These are phyloP conservation scores for Fusarium graminum DNA, from an alignment of 2,329 filamentous ascomycete genomes.

Conservation along the genomic window DNA sequence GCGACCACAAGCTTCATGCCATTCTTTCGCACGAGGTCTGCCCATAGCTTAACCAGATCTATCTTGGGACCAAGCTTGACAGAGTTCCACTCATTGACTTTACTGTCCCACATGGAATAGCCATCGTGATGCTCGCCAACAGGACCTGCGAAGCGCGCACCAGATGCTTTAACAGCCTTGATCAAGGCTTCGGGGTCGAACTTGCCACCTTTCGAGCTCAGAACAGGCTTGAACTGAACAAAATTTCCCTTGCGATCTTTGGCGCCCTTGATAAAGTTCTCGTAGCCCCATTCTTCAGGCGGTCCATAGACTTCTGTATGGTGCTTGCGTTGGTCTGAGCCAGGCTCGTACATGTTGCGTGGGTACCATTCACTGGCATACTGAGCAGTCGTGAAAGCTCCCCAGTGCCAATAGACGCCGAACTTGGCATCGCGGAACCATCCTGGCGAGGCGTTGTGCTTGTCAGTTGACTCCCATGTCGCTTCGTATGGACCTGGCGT, in stretches of 20 bases:
- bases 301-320: slow-evolving; percentile 18
- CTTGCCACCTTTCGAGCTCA: slow-evolving; percentile 1
- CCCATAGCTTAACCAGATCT: slow-evolving; percentile 21
- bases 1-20: slow-evolving; percentile 28
- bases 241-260: slow-evolving; percentile 17
- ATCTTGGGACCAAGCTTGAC: slow-evolving; percentile 19
- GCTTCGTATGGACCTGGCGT: slow-evolving; percentile 14
- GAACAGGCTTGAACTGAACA: slow-evolving; percentile 21
- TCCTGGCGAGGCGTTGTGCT: slow-evolving; percentile 20
- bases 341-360: slow-evolving; percentile 28
- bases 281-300: slow-evolving; percentile 22
- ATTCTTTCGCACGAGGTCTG: slow-evolving; percentile 9
- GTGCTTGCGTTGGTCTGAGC: slow-evolving; percentile 14
- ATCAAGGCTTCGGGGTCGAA: slow-evolving; percentile 22
- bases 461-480: slow-evolving; percentile 31
- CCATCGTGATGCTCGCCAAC: slow-evolving; percentile 30
- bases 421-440: slow-evolving; percentile 34
- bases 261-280: slow-evolving; percentile 18
- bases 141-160: slow-evolving; percentile 23
- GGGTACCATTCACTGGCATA: slow-evolving; percentile 33
- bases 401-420: slow-evolving; percentile 34
- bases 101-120: slow-evolving; percentile 29
- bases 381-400: slow-evolving; percentile 24
- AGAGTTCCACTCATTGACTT: slow-evolving; percentile 28
- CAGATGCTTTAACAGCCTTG: slow-evolving; percentile 15